phyloP scores from a whole-genome alignment of 2,329 filamentous ascomycete species.

The Penicillium capsulatum region DNA sequence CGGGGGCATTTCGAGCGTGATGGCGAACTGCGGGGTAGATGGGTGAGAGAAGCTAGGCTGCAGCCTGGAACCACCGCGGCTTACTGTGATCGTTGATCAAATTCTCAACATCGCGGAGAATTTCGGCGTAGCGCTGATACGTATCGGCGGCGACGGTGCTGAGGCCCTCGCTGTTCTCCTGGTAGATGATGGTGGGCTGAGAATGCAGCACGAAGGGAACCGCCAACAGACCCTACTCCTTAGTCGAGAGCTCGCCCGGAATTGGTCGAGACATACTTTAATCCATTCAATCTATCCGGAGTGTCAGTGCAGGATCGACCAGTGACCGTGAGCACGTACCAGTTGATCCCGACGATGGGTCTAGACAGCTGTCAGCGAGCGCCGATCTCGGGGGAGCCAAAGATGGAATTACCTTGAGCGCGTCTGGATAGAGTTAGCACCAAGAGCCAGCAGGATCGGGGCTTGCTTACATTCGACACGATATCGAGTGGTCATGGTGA shows the following conservation, averaged over 20 bases:
- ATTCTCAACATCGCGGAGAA: conserved; percentile 86
- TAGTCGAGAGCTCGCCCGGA: background rate
- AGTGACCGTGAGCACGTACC: conserved; percentile 40
- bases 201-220: conserved; percentile 96
- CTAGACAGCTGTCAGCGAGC: too few relatives aligned
- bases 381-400: conserved; percentile 36
- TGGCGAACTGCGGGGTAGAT: conserved; percentile 57
- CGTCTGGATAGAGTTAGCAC: conserved; percentile 48
- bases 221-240: conserved; percentile 64
- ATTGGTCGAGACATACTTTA: conserved; percentile 54
- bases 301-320: conserved; percentile 4
- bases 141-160: conserved; percentile 72
- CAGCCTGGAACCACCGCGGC: background rate
- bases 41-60: conserved; percentile 2
- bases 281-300: conserved; percentile 73
- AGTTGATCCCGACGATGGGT: conserved; percentile 89
- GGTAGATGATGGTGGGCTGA: conserved; percentile 83
- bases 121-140: conserved; percentile 86
- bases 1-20: conserved; percentile 62
- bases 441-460: conserved; percentile 2
- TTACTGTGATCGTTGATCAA: conserved; percentile 89
- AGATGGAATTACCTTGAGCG: conserved; percentile 52
- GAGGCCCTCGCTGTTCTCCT: conserved; percentile 60
- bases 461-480: conserved; percentile 64
- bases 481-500: conserved; percentile 47